Evolutionary conservation across 768 basidiomycete species (phyloP), one percentile per base, ranked within the genome.

Genomic region (Lanmaoa pseudosensibilis): DNA sequence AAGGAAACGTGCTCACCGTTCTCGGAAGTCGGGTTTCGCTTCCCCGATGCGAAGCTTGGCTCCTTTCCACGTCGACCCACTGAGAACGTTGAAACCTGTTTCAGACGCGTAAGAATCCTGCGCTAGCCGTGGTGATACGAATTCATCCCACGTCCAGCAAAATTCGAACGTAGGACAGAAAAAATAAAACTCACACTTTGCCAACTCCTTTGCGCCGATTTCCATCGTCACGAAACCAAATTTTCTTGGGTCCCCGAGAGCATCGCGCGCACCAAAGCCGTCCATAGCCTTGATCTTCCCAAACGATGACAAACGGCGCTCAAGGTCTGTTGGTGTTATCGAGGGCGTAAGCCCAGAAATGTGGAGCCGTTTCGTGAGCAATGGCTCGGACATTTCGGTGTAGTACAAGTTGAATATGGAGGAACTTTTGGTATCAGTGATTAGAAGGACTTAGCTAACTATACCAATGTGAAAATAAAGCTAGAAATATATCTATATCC

Each of bases 1-100:
- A 21, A 41, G 19, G 12, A 57, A 45, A 48, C 33, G 3, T 18
- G 23, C 58, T 43, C 48, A 88, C 91, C 83, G 78, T 65, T 86
- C 83, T 3, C 69, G 70, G 63, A 78, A 92, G 67, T 92, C 85
- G 2, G 86, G 86, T 58, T 84, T 88, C n/a, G 92, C 91, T 61
- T 92, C 90, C 10, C 90, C 90, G 36, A 94, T 81, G 18, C 90
- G 81, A 33, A 94, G 73, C 61, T 88, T 92, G 21, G 90, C 75
- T n/a, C 92, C 92, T 73, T 92, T 93, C 89, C 90, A 94, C 1
- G 83, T 89, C 7, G 88, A 83, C 34, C 92, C 92, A 57, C 87
- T 92, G 27, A 94, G 78, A 3, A 83, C 69, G 66, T 84, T 92
- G 69, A 90, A 76, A 70, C 90, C 90, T 92, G 43, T 46, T n/a